Conservation (phyloP, 2,329 filamentous ascomycete genomes). For the Diaporthe ampelina region DNA sequence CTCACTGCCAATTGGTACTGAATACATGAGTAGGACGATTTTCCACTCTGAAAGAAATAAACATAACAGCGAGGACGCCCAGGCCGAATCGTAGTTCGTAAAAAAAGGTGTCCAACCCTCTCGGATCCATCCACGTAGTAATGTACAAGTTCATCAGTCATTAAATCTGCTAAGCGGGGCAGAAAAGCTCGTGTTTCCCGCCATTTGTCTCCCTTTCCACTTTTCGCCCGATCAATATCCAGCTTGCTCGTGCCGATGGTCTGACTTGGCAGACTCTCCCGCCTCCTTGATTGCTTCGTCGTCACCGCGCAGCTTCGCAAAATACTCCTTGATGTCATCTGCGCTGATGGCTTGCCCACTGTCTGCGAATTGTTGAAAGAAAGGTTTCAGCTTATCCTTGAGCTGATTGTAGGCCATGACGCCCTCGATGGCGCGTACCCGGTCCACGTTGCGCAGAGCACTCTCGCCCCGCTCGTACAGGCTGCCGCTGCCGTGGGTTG, state of each 20-base stretch:
- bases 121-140: conserved; percentile 9
- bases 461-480: conserved; percentile 93
- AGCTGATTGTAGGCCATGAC: conserved; percentile 99
- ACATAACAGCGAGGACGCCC: neutral
- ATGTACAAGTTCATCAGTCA: conserved; percentile 38
- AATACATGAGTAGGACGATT: neutral
- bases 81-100: neutral
- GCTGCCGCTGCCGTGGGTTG: conserved; percentile 80
- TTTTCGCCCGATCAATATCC: conserved; percentile 58
- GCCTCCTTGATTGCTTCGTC: conserved; percentile 79
- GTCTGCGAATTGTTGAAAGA: conserved; percentile 94
- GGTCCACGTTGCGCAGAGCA: conserved; percentile 90
- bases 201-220: neutral
- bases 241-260: conserved; percentile 64
- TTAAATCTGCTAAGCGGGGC: neutral
- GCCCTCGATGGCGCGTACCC: conserved; percentile 93
- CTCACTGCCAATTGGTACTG: neutral
- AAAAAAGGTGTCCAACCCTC: neutral
- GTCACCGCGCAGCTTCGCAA: conserved; percentile 93
- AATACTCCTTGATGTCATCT: conserved; percentile 96
- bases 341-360: conserved; percentile 89
- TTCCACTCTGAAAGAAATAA: neutral
- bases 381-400: conserved; percentile 95
- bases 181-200: neutral
- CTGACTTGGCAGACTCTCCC: conserved; percentile 63